Evolutionary conservation across 1,139 yeast species (phyloP).

Genomic region (Geotrichum histeridarum): DNA sequence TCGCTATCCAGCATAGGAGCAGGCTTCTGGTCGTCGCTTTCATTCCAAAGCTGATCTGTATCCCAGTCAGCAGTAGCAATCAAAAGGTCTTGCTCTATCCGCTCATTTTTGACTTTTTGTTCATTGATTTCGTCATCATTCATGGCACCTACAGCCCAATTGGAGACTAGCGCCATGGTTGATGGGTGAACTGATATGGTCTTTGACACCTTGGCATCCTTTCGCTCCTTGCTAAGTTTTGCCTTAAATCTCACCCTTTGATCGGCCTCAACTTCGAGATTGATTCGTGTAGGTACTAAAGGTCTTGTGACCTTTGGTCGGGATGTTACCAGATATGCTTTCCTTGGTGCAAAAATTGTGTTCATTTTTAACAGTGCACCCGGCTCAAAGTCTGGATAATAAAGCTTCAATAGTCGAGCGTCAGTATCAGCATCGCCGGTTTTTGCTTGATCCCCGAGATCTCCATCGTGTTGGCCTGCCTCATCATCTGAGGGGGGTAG

Average conservation of each 20-base stretch:
- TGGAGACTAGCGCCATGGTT: not conserved
- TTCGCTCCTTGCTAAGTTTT: conserved; percentile 3
- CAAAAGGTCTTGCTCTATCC: conserved; percentile 50
- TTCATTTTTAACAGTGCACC: conserved; percentile 61
- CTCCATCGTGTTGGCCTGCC: not conserved
- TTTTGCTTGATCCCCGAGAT: not conserved
- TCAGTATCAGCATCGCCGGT: not conserved
- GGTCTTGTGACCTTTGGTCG: conserved; percentile 53
- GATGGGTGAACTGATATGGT: not conserved
- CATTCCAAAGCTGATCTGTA: conserved; percentile 56
- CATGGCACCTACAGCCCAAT: not conserved
- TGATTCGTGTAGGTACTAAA: conserved; percentile 49
- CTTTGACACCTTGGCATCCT: not conserved
- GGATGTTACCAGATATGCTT: conserved; percentile 52
- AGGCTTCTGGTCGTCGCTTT: conserved; percentile 18
- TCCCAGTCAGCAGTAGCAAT: conserved; percentile 84
- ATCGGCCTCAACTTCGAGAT: conserved; percentile 43
- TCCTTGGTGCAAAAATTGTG: conserved; percentile 55
- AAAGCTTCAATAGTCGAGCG: conserved; percentile 25
- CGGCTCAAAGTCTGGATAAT: conserved; percentile 59
- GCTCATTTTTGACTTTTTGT: conserved; percentile 21
- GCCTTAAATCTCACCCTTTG: conserved; percentile 30
- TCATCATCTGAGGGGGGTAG: not conserved
- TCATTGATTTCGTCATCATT: not conserved
- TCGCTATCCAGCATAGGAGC: conserved; percentile 13